Evolutionary conservation across 1,284 basidiomycete species (phyloP), one percentile per base, ranked within the genome.

Genomic region (Trametes sp.): DNA sequence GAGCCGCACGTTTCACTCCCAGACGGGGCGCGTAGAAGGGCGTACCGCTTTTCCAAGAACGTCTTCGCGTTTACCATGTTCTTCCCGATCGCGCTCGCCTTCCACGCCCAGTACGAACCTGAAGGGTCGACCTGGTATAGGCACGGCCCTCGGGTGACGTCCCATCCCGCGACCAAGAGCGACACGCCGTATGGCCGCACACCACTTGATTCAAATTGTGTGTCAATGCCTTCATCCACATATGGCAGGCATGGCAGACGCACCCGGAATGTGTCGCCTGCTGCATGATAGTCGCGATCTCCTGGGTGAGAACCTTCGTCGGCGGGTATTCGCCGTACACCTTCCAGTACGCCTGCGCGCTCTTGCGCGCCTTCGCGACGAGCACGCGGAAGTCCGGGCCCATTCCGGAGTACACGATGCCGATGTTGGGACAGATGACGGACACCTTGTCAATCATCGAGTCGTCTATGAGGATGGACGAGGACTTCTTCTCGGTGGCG

Each of bases 1-100:
- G 28, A 60, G 44, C 26, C 19, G 26, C 35, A n/a, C 45, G 54
- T 48, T 24, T 44, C 44, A 49, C 24, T 19, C 23, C 23, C n/a
- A 23, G 65, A 64, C 63, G 57, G 70, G 48, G 63, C 35, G 28
- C 57, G 41, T 41, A 24, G 14, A 50, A 11, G 7, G 38, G 78
- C 88, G 72, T 70, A 95, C 94, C 96, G 87, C 81, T 99, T 99
- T 81, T 99, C 98, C 69, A 99, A 79, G 80, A 99, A 99, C 2
- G 98, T 98, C 81, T 99, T 99, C 57, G 96, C 98, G 74, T 99
- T 99, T 58, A 96, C 90, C 95, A 98, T 98, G 80, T 99, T 99
- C 83, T 99, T 99, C 42, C 98, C 98, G 73, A 99, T 99, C 16
- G 98, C 98, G 75, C 94, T 97, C 14, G 98, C 98, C 79, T 99